A percentile compares a stretch with the other conserved stretches of the same genome.
These are phyloP conservation scores for Stachybotrys elegans DNA, from an alignment of 2,329 filamentous ascomycete species.

Conservation along the genomic window DNA sequence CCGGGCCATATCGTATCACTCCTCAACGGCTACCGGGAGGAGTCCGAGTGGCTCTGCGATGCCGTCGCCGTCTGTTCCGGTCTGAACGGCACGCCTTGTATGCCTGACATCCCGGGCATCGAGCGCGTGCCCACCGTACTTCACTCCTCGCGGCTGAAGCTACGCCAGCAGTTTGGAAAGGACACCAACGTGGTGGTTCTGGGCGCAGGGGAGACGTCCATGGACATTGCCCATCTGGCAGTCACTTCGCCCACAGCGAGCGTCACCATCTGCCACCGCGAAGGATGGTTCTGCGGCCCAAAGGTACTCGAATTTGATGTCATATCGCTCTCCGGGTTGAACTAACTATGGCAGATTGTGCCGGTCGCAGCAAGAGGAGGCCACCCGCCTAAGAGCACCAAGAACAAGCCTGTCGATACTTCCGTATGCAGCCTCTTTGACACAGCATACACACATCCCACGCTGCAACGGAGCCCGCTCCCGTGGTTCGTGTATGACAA, in stretches of 20 bases:
- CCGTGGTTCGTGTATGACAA: constrained; percentile 42
- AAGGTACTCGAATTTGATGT: too few relatives aligned
- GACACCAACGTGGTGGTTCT: constrained; percentile 35
- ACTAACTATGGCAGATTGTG: constrained; percentile 17
- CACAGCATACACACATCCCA: constrained; percentile 44
- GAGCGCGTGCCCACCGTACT: constrained; percentile 28
- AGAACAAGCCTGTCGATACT: constrained; percentile 42
- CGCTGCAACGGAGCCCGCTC: constrained; percentile 34
- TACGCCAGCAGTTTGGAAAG: constrained; percentile 33
- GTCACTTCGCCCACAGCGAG: constrained; percentile 35
- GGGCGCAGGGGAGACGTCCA: constrained; percentile 40
- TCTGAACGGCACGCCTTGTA: constrained; percentile 34
- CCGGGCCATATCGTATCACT: constrained; percentile 11
- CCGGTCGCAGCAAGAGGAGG: constrained; percentile 11
- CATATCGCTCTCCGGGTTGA: neutral
- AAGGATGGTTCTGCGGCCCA: constrained; percentile 40
- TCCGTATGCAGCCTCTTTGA: constrained; percentile 44
- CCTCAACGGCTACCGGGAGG: neutral
- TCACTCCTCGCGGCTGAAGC: constrained; percentile 39
- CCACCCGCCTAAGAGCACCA: constrained; percentile 6
- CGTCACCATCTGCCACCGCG: constrained; percentile 38
- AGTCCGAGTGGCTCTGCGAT: constrained; percentile 31
- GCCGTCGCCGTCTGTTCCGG: constrained; percentile 41
- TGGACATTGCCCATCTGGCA: constrained; percentile 39
- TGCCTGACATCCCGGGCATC: constrained; percentile 33